These are phyloP conservation scores for Lichtheimia corymbifera DNA, from an alignment of 371 early-diverging fungal genomes.

Conservation along the genomic window DNA sequence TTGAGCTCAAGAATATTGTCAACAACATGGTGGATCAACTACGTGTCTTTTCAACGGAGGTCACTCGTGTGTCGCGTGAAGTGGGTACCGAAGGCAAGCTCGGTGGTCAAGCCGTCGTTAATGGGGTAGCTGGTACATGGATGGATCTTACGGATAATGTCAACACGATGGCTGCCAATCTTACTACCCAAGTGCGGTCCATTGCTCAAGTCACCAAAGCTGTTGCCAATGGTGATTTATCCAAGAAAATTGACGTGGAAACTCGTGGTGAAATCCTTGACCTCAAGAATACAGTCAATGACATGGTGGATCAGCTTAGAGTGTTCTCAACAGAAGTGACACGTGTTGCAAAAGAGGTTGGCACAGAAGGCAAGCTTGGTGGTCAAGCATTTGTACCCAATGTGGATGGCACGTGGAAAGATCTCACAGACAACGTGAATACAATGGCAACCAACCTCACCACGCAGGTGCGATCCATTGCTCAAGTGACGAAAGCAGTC, in stretches of 20 bases:
- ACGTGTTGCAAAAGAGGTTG: neutral
- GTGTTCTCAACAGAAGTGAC: neutral
- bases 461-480: slow-evolving; percentile 57
- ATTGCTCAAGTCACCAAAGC: slow-evolving; percentile 59
- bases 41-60: neutral
- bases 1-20: slow-evolving; percentile 18
- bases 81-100: slow-evolving; percentile 1
- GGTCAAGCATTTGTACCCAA: slow-evolving; percentile 27
- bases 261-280: slow-evolving; percentile 37
- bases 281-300: neutral
- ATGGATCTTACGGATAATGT: slow-evolving; percentile 35
- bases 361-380: neutral
- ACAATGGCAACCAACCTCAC: slow-evolving; percentile 53
- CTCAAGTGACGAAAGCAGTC: slow-evolving; percentile 56
- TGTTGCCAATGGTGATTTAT: slow-evolving; percentile 54
- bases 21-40: neutral
- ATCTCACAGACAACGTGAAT: slow-evolving; percentile 57
- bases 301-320: neutral
- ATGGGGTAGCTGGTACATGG: neutral
- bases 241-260: slow-evolving; percentile 28
- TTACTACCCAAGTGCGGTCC: slow-evolving; percentile 53
- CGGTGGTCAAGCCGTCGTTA: neutral
- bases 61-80: neutral
- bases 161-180: slow-evolving; percentile 57
- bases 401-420: slow-evolving; percentile 55